These are phyloP conservation scores for Chaetomium strumarium DNA, from an alignment of 2,329 filamentous ascomycete species.

Conservation along the genomic window DNA sequence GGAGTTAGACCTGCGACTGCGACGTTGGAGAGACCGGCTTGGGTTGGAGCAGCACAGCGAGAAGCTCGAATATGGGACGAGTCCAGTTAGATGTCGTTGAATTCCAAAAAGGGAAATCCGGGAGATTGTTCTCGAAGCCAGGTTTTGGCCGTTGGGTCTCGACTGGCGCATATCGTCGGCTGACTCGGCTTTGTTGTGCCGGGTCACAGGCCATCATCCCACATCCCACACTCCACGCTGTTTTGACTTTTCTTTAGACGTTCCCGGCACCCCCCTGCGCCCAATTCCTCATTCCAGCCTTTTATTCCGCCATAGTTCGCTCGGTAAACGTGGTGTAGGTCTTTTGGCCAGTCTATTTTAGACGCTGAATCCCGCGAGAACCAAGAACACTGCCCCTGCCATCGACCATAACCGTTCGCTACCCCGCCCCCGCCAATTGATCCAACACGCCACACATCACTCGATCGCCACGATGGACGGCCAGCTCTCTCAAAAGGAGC, in stretches of 20 bases:
- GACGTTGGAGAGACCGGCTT: too few species aligned
- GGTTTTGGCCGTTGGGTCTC: too few species aligned
- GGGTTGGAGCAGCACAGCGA: too few species aligned
- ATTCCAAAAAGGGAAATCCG: too few species aligned
- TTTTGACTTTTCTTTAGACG: neutral
- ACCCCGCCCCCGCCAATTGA: constrained; percentile 4
- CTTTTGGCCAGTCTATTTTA: too few species aligned
- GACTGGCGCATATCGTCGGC: constrained; percentile 19
- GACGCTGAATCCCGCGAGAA: too few species aligned
- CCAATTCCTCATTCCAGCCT: neutral
- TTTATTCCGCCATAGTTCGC: constrained; percentile 2
- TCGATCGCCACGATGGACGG: constrained; percentile 14
- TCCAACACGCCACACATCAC: neutral
- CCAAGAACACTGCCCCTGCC: neutral
- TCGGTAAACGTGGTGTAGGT: neutral
- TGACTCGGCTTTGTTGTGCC: constrained; percentile 6
- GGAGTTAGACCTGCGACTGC: too few species aligned
- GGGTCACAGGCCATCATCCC: constrained; percentile 4
- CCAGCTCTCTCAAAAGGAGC: constrained; percentile 1
- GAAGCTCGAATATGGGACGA: too few species aligned
- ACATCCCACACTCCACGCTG: constrained; percentile 11
- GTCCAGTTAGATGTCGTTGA: too few species aligned
- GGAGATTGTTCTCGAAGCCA: neutral
- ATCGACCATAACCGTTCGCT: neutral
- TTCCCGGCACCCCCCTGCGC: neutral